Percentiles rank a stretch among this genome's conserved stretches.
phyloP scores from a whole-genome alignment of 2,329 filamentous ascomycete species.

The Mariannaea elegans region DNA sequence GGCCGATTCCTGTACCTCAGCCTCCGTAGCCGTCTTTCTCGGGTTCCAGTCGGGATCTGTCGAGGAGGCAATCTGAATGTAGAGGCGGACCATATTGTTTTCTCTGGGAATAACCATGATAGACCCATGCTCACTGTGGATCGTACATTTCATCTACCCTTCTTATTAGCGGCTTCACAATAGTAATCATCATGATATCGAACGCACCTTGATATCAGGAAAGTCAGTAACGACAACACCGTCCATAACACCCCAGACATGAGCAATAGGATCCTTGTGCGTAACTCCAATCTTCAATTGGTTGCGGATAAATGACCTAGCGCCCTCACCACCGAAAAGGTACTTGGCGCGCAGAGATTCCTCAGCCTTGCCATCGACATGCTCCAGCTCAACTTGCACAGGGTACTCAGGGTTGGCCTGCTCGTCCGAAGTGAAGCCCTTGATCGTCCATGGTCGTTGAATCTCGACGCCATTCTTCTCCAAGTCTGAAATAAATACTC shows the following conservation, averaged over 20 bases:
- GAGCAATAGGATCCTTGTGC: constrained; percentile 73
- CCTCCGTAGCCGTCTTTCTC: constrained; percentile 68
- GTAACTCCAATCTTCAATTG: constrained; percentile 75
- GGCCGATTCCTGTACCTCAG: constrained; percentile 71
- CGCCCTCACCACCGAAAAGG: constrained; percentile 76
- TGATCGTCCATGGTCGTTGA: constrained; percentile 72
- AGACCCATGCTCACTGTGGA: constrained; percentile 77
- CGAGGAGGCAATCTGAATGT: constrained; percentile 73
- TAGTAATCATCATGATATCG: neutral
- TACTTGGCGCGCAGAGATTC: constrained; percentile 77
- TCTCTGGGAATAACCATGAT: constrained; percentile 84
- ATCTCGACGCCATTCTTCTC: constrained; percentile 67
- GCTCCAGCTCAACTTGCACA: constrained; percentile 79
- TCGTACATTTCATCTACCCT: constrained; percentile 74
- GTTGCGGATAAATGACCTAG: constrained; percentile 71
- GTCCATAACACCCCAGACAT: constrained; percentile 82
- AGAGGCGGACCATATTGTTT: constrained; percentile 72
- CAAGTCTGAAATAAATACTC: constrained; percentile 73
- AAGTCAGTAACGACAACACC: constrained; percentile 77
- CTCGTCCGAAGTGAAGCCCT: constrained; percentile 67
- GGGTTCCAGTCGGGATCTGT: constrained; percentile 69
- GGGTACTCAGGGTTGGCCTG: constrained; percentile 72
- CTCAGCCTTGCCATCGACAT: constrained; percentile 74
- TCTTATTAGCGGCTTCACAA: constrained; percentile 52
- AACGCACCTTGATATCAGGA: constrained; percentile 74